Base-by-base conservation (phyloP, 1,284 basidiomycete genomes). In the Boletellus deceptivus region DNA sequence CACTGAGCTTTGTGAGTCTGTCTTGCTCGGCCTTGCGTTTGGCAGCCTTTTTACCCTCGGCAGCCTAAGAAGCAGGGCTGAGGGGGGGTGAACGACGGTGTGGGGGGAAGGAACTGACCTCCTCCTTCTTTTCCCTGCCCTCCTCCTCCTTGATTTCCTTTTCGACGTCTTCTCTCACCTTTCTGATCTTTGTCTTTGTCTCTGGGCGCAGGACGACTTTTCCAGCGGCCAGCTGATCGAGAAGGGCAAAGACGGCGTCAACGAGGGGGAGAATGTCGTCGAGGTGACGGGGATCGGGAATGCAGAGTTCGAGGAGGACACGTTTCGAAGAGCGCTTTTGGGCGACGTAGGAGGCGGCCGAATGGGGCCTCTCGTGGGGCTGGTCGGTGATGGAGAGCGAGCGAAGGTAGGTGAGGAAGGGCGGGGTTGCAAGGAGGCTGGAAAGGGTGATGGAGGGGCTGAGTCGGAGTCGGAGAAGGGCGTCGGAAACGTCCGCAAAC, bases 361-460 rank as follows among this genome's bases (percentile, higher is more conserved):
- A 60, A 7, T 62, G 55, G 1, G 92, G 92, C 49, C 86, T 83
- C 31, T 77, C 75, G 51, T 83, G 75, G 10, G 92, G 89, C 64
- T 92, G 89, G 72, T 95, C 92, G 24, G 91, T 90, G 53, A 95
- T 78, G 46, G 84, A 82, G 54, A 90, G 77, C 16, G 83, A 86
- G 62, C 88, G 83, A 75, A 95, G 86, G 72, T 87, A 87, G 48
- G 86, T 83, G 53, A 83, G 75, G 46, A 86, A 73, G 49, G 77
- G 75, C 27, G 88, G 79, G 58, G 88, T 76, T 43, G 80, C 76
- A 52, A 94, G 73, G 7, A 80, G 70, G 33, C 79, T 71, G 46
- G 78, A 56, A 33, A 94, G 72, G 16, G 80, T 77, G 55, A 80
- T 72, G 49, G 75, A 75, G 42, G 73, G 63, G 35, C 58, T 50